Percentiles rank a stretch among this genome's conserved stretches.
Conservation (phyloP, 2,329 filamentous ascomycete species). For the Aureobasidium uvarum region DNA sequence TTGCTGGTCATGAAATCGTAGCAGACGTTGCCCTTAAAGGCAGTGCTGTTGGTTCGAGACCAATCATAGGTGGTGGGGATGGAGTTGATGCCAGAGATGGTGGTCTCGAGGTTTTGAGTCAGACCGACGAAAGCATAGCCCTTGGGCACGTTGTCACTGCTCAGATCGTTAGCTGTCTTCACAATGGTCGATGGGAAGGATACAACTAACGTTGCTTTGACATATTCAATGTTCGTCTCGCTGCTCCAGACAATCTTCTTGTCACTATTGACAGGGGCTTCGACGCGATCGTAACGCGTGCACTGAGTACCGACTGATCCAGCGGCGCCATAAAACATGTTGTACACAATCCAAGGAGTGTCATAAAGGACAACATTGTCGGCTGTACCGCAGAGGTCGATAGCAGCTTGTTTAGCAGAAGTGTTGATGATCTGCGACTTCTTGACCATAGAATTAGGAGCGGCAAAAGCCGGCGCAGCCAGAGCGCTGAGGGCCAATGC, state of each 20-base stretch:
- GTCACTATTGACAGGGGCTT: constrained; percentile 35
- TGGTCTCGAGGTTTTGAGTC: constrained; percentile 45
- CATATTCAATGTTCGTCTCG: constrained; percentile 43
- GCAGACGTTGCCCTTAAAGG: constrained; percentile 47
- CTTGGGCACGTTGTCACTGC: constrained; percentile 42
- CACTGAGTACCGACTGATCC: constrained; percentile 44
- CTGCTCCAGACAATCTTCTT: constrained; percentile 44
- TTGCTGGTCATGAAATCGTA: constrained; percentile 50
- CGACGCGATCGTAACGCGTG: constrained; percentile 42
- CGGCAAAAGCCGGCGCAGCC: constrained; percentile 16
- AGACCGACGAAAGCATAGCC: constrained; percentile 49
- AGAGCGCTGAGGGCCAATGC: constrained; percentile 14
- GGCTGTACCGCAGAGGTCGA: constrained; percentile 21
- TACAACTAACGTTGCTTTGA: constrained; percentile 32
- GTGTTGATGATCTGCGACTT: constrained; percentile 16
- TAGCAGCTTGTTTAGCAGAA: constrained; percentile 19
- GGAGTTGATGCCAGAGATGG: constrained; percentile 41
- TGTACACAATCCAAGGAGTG: constrained; percentile 49
- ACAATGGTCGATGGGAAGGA: no score
- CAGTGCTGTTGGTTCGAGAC: constrained; percentile 43
- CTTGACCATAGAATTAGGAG: constrained; percentile 10
- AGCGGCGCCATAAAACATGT: constrained; percentile 48
- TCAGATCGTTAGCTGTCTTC: neutral
- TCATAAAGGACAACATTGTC: constrained; percentile 40
- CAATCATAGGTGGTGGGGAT: constrained; percentile 46